phyloP scores from a whole-genome alignment of 495 filamentous ascomycete species.

The Aspergillus asperescens region DNA sequence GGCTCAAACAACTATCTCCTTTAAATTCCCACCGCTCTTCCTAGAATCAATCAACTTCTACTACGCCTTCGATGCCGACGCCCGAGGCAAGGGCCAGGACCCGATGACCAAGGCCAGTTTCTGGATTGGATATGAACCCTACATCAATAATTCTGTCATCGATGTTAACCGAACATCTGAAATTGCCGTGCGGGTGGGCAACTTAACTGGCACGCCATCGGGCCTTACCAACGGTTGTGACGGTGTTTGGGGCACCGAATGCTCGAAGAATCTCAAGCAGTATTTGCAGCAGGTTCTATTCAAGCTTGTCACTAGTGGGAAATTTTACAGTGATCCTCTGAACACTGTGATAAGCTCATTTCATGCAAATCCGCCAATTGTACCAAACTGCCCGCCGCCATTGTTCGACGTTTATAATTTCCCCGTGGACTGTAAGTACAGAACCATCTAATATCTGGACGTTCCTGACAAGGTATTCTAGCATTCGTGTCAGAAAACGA shows the following conservation, averaged over 20 bases:
- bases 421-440: constrained; percentile 33
- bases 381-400: constrained; percentile 28
- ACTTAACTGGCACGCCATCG: constrained; percentile 34
- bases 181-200: constrained; percentile 37
- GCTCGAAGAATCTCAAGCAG: constrained; percentile 32
- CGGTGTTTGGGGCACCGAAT: constrained; percentile 36
- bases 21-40: constrained; percentile 38
- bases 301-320: constrained; percentile 24
- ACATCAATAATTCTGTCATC: constrained; percentile 31
- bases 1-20: constrained; percentile 37
- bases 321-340: constrained; percentile 31
- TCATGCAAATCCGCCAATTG: constrained; percentile 18
- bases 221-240: constrained; percentile 40
- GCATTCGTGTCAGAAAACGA: constrained; percentile 34
- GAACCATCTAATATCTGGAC: background rate
- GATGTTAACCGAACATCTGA: constrained; percentile 39
- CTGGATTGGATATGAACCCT: constrained; percentile 37
- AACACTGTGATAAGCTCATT: constrained; percentile 29
- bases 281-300: constrained; percentile 28
- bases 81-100: constrained; percentile 29
- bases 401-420: constrained; percentile 36
- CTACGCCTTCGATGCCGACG: constrained; percentile 38
- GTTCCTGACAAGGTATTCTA: constrained; percentile 7
- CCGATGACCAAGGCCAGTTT: constrained; percentile 40
- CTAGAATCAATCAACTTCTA: constrained; percentile 34